Evolutionary conservation across 257 asterid genomes (phyloP).

Genomic region (Galeopsis tetrahit): DNA sequence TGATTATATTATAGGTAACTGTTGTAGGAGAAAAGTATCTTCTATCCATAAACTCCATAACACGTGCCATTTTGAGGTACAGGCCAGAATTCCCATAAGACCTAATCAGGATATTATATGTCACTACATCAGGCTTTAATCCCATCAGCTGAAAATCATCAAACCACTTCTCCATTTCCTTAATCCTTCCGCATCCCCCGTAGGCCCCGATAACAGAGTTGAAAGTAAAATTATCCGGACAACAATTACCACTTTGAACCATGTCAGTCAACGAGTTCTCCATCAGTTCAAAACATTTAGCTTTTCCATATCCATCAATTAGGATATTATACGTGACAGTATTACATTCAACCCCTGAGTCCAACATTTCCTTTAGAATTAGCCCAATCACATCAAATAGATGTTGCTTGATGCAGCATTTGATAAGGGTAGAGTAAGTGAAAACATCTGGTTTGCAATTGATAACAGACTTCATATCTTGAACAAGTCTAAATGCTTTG

Average conservation of each 20-base stretch:
- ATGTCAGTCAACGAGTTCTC: constrained; percentile 64
- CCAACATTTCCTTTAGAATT: constrained; percentile 65
- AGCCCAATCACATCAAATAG: constrained; percentile 58
- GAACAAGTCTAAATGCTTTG: constrained; percentile 55
- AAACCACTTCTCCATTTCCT: constrained; percentile 89
- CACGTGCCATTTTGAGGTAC: constrained; percentile 67
- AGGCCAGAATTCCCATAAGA: constrained; percentile 70
- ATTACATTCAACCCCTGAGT: constrained; percentile 62
- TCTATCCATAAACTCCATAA: constrained; percentile 73
- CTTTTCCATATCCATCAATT: constrained; percentile 90
- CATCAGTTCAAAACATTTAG: constrained; percentile 65
- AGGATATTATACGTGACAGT: constrained; percentile 67
- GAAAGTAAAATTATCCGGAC: constrained; percentile 76
- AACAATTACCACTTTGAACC: constrained; percentile 62
- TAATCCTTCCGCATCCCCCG: constrained; percentile 63
- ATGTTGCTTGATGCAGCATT: constrained; percentile 58
- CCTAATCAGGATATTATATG: constrained; percentile 70
- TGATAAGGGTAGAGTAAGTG: constrained; percentile 78
- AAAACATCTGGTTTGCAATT: constrained; percentile 80
- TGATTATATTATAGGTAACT: constrained; percentile 74
- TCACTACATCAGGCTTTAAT: constrained; percentile 71
- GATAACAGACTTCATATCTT: constrained; percentile 63
- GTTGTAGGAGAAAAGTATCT: constrained; percentile 74
- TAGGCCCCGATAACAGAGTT: constrained; percentile 83
- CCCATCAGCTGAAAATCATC: constrained; percentile 89